Evolutionary conservation across 2,329 filamentous ascomycete species (phyloP), one percentile per base, ranked within the genome.

Genomic region (Chrysosporium queenslandicum): DNA sequence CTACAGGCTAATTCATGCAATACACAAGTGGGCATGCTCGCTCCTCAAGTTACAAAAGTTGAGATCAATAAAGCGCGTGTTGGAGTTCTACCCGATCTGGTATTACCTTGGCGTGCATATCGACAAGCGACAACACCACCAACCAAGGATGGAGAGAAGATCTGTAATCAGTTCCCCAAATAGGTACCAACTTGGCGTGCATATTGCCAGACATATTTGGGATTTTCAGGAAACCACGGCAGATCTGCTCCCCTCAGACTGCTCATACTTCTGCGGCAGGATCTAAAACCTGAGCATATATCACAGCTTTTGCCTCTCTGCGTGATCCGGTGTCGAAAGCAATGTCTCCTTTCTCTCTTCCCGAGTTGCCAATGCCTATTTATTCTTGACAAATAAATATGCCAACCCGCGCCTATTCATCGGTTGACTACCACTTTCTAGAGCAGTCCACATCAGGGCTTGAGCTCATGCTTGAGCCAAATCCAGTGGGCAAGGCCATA

Each of bases 91-190:
- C 34, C 14, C 34, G n/a, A 37, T 37, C 34, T 42, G 18, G 16
- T 25, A 42, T 42, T 21, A 25, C 18, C 39, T 42, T 42, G 18
- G 18, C 39, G 16, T 42, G 39, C 39, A 42, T 42, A 42, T 42
- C 16, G 18, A 4, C 39, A 25, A 42, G 21, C 16, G 9, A 42
- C 39, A 42, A 21, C 18, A 18, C 39, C 39, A 42, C 39, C 21
- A 21, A 25, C 14, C 21, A 21, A 42, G 39, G 16, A 23, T 42
- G 16, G 16, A 25, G 18, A 20, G 21, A 20, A 42, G 21, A 21
- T 42, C 39, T 42, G 39, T 42, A 25, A 42, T 42, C 39, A 42
- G n/a, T 37, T 37, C n/a, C n/a, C n/a, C 27, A 30, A 30, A 30
- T 30, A 30, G 36, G 36, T 39, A 39, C 14, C n/a, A 20, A 7